These are phyloP conservation scores for Schizosaccharomyces octosporus DNA, from an alignment of 805 yeast species.

Conservation along the genomic window DNA sequence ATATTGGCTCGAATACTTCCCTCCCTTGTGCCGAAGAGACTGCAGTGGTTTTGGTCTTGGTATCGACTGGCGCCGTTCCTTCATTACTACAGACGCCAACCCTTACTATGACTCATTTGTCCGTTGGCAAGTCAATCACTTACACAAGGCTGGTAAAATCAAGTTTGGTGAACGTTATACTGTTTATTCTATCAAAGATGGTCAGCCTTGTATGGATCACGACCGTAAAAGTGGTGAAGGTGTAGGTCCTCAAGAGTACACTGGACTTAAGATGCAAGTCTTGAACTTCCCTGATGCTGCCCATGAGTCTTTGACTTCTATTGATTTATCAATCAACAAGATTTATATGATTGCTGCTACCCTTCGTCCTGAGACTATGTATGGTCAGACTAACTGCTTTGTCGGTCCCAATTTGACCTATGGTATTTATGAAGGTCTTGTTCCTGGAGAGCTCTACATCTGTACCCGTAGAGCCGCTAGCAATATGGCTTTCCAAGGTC, in stretches of 20 bases:
- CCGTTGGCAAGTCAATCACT: constrained; percentile 84
- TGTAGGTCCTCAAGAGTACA: constrained; percentile 87
- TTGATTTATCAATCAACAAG: constrained; percentile 26
- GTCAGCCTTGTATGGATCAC: constrained; percentile 98
- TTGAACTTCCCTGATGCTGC: constrained; percentile 33
- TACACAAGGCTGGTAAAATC: constrained; percentile 67
- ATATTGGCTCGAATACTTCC: constrained; percentile 79
- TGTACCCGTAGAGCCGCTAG: constrained; percentile 89
- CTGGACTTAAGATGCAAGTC: constrained; percentile 67
- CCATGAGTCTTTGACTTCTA: constrained; percentile 19
- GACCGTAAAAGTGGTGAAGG: constrained; percentile 95
- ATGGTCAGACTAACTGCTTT: constrained; percentile 94
- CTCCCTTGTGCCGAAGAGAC: constrained; percentile 63
- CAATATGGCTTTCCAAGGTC: constrained; percentile 85
- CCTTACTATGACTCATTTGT: constrained; percentile 87
- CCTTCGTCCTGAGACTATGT: constrained; percentile 95
- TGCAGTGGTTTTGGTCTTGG: constrained; percentile 69
- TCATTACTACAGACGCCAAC: constrained; percentile 83
- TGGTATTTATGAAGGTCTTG: constrained; percentile 73
- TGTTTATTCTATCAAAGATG: constrained; percentile 89
- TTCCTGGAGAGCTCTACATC: constrained; percentile 42
- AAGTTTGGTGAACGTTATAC: constrained; percentile 97
- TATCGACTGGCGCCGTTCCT: constrained; percentile 94
- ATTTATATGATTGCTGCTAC: constrained; percentile 84
- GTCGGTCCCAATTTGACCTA: constrained; percentile 85